Conservation (phyloP, 805 yeast species). For the Kluyveromyces aestuarii region DNA sequence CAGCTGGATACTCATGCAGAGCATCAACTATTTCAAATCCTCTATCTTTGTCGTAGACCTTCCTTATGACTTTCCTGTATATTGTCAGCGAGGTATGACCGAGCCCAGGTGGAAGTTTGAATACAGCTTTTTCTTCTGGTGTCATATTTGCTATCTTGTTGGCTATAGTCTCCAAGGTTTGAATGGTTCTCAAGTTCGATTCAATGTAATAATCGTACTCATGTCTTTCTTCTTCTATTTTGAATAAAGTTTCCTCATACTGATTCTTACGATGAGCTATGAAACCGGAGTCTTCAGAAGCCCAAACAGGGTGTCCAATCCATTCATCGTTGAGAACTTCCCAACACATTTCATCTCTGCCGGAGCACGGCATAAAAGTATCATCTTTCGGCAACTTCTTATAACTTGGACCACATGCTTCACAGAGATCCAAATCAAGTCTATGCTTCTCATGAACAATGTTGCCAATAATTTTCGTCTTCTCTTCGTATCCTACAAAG, state of each 20-base stretch:
- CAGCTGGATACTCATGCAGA: slow-evolving; percentile 86
- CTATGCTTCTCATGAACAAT: slow-evolving; percentile 83
- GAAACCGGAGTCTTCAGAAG: slow-evolving; percentile 97
- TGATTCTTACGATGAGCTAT: slow-evolving; percentile 98
- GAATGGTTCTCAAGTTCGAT: slow-evolving; percentile 88
- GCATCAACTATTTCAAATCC: slow-evolving; percentile 97
- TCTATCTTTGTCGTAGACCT: slow-evolving; percentile 86
- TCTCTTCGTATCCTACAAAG: slow-evolving; percentile 83
- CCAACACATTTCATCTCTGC: slow-evolving; percentile 99
- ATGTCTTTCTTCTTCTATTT: slow-evolving; percentile 95
- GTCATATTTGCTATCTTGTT: slow-evolving; percentile 90
- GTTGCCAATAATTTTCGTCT: slow-evolving; percentile 80
- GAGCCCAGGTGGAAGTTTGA: slow-evolving; percentile 84
- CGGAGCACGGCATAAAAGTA: slow-evolving; percentile 94
- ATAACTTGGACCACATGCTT: slow-evolving; percentile 93
- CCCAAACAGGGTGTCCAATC: slow-evolving; percentile 99
- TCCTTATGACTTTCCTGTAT: slow-evolving; percentile 86
- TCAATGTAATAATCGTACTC: slow-evolving; percentile 96
- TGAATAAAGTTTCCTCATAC: slow-evolving; percentile 89
- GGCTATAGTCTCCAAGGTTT: slow-evolving; percentile 90
- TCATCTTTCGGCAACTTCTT: slow-evolving; percentile 88
- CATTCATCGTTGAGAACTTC: slow-evolving; percentile 96
- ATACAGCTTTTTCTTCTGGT: slow-evolving; percentile 74
- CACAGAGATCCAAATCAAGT: slow-evolving; percentile 80
- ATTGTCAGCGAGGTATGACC: slow-evolving; percentile 89